phyloP scores from a whole-genome alignment of 495 filamentous ascomycete genomes.

The Aspergillus conjunctus region DNA sequence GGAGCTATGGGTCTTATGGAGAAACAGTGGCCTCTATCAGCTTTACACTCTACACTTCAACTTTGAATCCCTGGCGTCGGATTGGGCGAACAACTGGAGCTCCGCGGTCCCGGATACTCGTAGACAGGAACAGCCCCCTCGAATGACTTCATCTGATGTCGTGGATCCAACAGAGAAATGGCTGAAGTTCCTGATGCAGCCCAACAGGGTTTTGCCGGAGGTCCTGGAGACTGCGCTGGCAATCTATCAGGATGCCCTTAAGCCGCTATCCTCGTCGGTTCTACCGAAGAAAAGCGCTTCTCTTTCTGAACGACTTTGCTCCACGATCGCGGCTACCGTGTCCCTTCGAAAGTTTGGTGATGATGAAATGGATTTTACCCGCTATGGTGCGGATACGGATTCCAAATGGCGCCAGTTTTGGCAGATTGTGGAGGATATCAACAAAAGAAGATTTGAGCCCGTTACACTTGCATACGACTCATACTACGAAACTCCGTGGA shows the following conservation, averaged over 20 bases:
- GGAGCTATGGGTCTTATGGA: slow-evolving; percentile 85
- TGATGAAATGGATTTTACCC: slow-evolving; percentile 70
- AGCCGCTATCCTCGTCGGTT: slow-evolving; percentile 38
- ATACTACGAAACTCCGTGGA: slow-evolving; percentile 73
- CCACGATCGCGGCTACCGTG: slow-evolving; percentile 65
- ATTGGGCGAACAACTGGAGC: slow-evolving; percentile 75
- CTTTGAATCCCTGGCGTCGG: slow-evolving; percentile 49
- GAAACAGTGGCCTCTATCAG: slow-evolving; percentile 76
- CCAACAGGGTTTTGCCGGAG: slow-evolving; percentile 72
- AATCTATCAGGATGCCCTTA: slow-evolving; percentile 67
- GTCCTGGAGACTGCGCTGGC: slow-evolving; percentile 81
- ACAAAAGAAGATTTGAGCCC: slow-evolving; percentile 79
- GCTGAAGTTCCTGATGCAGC: slow-evolving; percentile 71
- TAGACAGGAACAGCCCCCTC: slow-evolving; percentile 53
- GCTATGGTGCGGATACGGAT: slow-evolving; percentile 69
- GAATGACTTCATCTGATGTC: slow-evolving; percentile 60
- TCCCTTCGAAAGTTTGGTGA: slow-evolving; percentile 59
- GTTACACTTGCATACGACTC: slow-evolving; percentile 74
- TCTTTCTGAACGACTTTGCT: slow-evolving; percentile 68
- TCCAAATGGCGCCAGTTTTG: slow-evolving; percentile 90
- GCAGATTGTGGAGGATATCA: slow-evolving; percentile 79
- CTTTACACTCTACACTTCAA: slow-evolving; percentile 66
- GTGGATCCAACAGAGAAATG: slow-evolving; percentile 55
- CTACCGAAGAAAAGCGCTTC: slow-evolving; percentile 50
- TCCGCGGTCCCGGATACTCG: slow-evolving; percentile 66